Percentiles rank a stretch among this genome's conserved stretches.
Conservation (phyloP, 176 grass and related monocot species). For the Eleusine coracana region DNA sequence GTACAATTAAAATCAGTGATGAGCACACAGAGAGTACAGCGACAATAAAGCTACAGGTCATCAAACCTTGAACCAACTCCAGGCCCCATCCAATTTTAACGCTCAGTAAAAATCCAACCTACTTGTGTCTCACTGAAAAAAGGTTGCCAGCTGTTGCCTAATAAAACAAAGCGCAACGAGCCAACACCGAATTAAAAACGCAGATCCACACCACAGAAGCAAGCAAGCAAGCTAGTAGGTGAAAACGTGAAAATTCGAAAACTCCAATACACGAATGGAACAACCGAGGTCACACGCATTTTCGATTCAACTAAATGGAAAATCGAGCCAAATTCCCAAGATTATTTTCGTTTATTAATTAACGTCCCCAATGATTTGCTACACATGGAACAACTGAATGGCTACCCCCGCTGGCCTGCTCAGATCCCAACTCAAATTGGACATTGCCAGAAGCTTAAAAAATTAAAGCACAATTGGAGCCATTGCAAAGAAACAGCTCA, state of each 20-base stretch:
- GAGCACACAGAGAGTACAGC: background rate
- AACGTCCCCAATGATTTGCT: constrained; percentile 23
- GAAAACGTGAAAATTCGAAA: constrained; percentile 45
- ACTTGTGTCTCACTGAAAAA: background rate
- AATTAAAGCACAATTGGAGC: background rate
- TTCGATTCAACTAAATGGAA: constrained; percentile 12
- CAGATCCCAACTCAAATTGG: background rate
- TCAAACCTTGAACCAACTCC: constrained; percentile 17
- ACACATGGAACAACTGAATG: background rate
- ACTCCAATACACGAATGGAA: constrained; percentile 39
- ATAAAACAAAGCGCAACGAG: constrained; percentile 36
- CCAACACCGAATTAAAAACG: constrained; percentile 28
- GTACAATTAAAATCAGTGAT: background rate
- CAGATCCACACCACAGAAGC: constrained; percentile 22
- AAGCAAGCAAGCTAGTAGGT: constrained; percentile 24
- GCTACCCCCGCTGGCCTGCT: background rate
- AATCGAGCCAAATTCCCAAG: background rate
- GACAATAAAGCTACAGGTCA: background rate
- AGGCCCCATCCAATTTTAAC: background rate
- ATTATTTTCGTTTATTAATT: constrained; percentile 22
- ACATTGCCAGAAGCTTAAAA: background rate
- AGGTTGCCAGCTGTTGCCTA: background rate
- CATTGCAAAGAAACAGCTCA: background rate
- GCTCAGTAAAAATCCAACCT: background rate
- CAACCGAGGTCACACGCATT: background rate